These are phyloP conservation scores for Chlorella vulgaris DNA, from an alignment of 139 green algal genomes.

Conservation along the genomic window DNA sequence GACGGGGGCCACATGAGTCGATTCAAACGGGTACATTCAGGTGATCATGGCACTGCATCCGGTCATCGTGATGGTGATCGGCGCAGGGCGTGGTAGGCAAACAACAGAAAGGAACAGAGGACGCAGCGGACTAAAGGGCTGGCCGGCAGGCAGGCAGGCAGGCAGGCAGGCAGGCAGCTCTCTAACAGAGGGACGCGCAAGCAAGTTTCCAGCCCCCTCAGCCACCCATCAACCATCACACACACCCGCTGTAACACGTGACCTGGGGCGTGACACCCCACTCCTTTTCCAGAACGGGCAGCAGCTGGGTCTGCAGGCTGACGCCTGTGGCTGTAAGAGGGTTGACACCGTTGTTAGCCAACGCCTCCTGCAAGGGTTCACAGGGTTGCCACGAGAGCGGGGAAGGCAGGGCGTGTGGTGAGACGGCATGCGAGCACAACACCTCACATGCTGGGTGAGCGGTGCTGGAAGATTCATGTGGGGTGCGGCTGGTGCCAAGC, in stretches of 20 bases:
- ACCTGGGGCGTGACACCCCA: slow-evolving; percentile 25
- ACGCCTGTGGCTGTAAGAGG: not conserved
- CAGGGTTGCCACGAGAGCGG: no score
- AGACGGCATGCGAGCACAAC: not conserved
- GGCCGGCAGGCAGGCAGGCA: not conserved
- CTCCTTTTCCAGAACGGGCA: not conserved
- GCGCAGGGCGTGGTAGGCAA: no score
- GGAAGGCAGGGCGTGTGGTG: not conserved
- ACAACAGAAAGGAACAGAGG: no score
- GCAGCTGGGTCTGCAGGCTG: not conserved
- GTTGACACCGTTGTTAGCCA: slow-evolving; percentile 1
- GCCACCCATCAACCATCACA: not conserved
- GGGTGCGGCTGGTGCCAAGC: no score
- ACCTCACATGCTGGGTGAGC: no score
- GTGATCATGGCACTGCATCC: no score
- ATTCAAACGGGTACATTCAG: not conserved
- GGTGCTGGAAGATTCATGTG: no score
- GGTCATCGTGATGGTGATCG: no score
- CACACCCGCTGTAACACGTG: not conserved
- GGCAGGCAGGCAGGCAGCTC: not conserved
- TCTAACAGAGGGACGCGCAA: not conserved
- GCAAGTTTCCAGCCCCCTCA: not conserved
- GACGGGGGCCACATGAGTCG: not conserved
- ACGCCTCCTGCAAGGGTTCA: slow-evolving; percentile 5
- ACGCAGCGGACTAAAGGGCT: no score